A percentile compares a stretch with the other conserved stretches of the same genome.
phyloP scores from a whole-genome alignment of 345 rosid species.

The Alliaria petiolata region DNA sequence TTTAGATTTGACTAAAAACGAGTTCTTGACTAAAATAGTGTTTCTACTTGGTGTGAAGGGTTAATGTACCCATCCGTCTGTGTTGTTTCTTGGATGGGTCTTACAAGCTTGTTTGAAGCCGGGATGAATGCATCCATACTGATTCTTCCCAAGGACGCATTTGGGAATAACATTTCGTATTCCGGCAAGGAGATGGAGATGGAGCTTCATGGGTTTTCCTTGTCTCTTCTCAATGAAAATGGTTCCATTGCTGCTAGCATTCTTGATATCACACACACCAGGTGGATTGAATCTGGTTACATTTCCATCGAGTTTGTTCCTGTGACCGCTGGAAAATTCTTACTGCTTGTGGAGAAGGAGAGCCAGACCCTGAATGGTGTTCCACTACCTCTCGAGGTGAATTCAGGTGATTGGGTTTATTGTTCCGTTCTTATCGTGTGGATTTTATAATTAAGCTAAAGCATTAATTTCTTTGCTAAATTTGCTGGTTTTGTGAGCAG shows the following conservation, averaged over 20 bases:
- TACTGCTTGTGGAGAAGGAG: conserved; percentile 48
- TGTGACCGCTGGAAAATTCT: conserved; percentile 53
- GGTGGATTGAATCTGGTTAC: conserved; percentile 56
- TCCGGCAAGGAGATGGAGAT: conserved; percentile 36
- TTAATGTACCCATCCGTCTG: conserved; percentile 55
- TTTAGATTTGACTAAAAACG: no score
- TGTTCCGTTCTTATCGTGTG: not conserved
- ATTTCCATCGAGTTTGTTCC: conserved; percentile 50
- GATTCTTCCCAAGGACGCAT: conserved; percentile 80
- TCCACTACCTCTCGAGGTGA: conserved; percentile 64
- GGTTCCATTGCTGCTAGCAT: conserved; percentile 44
- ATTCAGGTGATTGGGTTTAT: conserved; percentile 53
- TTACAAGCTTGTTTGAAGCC: conserved; percentile 54
- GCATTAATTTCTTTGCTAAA: not conserved
- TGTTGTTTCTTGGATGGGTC: conserved; percentile 71
- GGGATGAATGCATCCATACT: conserved; percentile 51
- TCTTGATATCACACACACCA: conserved; percentile 39
- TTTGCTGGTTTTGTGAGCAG: conserved; percentile 38
- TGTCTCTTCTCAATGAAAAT: conserved; percentile 41
- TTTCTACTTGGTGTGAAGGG: conserved; percentile 40
- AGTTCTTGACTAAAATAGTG: no score
- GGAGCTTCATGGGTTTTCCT: conserved; percentile 42
- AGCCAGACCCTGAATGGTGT: conserved; percentile 60
- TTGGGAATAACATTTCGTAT: conserved; percentile 68
- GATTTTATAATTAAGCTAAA: not conserved